Conservation (phyloP, 805 yeast genomes). For the Lipomyces lipofer region DNA sequence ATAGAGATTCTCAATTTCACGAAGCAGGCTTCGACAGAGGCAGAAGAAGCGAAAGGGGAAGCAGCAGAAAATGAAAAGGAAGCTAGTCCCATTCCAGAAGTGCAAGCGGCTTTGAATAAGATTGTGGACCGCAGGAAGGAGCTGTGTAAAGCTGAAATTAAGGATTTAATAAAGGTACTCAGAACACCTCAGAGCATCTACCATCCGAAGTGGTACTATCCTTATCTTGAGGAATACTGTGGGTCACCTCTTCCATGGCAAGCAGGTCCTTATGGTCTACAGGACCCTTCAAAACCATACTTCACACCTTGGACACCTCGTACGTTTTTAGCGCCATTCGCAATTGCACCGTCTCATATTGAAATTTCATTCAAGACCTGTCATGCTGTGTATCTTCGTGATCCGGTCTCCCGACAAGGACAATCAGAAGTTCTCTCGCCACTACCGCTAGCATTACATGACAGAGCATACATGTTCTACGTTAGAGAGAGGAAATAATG, state of each 20-base stretch:
- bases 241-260: constrained; percentile 70
- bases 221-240: constrained; percentile 26
- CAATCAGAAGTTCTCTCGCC: constrained; percentile 95
- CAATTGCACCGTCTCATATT: constrained; percentile 86
- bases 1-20: not conserved
- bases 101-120: not conserved
- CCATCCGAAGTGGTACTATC: constrained; percentile 29
- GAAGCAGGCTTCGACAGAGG: not conserved
- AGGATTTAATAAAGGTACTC: constrained; percentile 9
- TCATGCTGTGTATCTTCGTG: constrained; percentile 94
- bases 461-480: constrained; percentile 94
- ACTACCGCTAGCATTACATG: constrained; percentile 75
- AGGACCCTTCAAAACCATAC: constrained; percentile 73
- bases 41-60: not conserved
- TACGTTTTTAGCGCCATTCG: constrained; percentile 88
- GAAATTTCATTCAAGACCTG: constrained; percentile 90
- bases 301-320: constrained; percentile 98
- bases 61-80: not conserved
- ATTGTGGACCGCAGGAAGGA: not conserved
- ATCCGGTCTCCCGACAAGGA: constrained; percentile 96
- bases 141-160: constrained; percentile 4
- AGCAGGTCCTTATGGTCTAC: constrained; percentile 72
- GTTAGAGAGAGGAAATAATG: constrained; percentile 58
- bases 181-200: constrained; percentile 28
- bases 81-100: not conserved